Percentiles rank a stretch among this genome's conserved stretches.
Evolutionary conservation across 192 early-diverging fungal species (phyloP).

Genomic region (Geranomyces michiganensis): DNA sequence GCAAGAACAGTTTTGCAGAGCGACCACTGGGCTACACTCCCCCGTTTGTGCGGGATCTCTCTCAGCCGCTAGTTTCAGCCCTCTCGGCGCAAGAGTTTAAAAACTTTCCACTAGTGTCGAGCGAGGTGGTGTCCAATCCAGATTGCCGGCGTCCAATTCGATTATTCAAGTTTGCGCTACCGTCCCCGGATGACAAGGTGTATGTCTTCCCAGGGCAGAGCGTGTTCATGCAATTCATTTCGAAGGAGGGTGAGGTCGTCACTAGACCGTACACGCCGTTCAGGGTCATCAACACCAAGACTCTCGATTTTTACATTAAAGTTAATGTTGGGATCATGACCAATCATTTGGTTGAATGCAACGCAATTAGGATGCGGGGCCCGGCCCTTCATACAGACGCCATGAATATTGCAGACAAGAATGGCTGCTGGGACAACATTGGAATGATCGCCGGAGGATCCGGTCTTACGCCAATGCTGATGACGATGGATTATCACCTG

Average conservation of each 20-base stretch:
- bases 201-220: slow-evolving; percentile 31
- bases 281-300: slow-evolving; percentile 11
- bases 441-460: slow-evolving; percentile 45
- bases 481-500: slow-evolving; percentile 44
- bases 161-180: slow-evolving; percentile 3
- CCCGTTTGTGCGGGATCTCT: neutral
- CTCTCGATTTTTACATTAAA: slow-evolving; percentile 37
- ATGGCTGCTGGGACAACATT: slow-evolving; percentile 37
- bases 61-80: neutral
- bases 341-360: slow-evolving; percentile 26
- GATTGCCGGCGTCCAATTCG: neutral
- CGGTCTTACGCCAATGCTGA: slow-evolving; percentile 35
- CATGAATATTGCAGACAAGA: slow-evolving; percentile 21
- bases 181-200: slow-evolving; percentile 14
- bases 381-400: slow-evolving; percentile 26
- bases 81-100: neutral
- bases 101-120: neutral
- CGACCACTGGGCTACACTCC: neutral
- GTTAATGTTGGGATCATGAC: slow-evolving; percentile 39
- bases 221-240: slow-evolving; percentile 33
- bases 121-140: neutral
- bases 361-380: slow-evolving; percentile 32
- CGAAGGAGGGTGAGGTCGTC: slow-evolving; percentile 27
- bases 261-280: slow-evolving; percentile 37
- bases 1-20: neutral